A percentile compares a stretch with the other conserved stretches of the same genome.
phyloP scores from a whole-genome alignment of 2,329 filamentous ascomycete species.

The Allantophomopsis lycopodina region DNA sequence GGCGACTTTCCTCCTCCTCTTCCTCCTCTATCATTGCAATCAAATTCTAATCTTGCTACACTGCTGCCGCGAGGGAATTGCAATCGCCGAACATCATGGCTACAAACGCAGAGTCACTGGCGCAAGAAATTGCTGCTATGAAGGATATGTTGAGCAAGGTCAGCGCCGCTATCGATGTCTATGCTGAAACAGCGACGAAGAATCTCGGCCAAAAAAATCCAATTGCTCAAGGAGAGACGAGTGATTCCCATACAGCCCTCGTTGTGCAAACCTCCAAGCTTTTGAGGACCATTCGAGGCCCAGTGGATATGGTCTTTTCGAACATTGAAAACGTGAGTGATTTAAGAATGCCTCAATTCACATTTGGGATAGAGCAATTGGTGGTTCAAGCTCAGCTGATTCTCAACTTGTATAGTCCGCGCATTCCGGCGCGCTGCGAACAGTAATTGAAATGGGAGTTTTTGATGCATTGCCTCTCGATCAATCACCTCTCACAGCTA shows the following conservation, averaged over 20 bases:
- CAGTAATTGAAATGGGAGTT: constrained; percentile 11
- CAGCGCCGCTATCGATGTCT: constrained; percentile 5
- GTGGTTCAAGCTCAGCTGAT: background rate
- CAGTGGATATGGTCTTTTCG: constrained; percentile 8
- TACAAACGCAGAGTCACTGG: constrained; percentile 3
- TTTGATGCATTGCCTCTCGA: constrained; percentile 10
- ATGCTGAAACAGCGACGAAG: constrained; percentile 4
- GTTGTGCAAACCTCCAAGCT: constrained; percentile 6
- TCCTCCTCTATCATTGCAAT: background rate
- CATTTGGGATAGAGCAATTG: background rate
- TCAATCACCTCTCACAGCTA: constrained; percentile 7
- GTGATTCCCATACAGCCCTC: constrained; percentile 5
- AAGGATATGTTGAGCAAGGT: constrained; percentile 5
- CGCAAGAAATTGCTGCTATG: constrained; percentile 7
- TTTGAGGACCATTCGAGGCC: constrained; percentile 8
- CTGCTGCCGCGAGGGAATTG: background rate
- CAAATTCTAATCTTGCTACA: background rate
- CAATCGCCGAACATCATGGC: background rate
- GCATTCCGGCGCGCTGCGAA: constrained; percentile 5
- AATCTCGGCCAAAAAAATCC: constrained; percentile 3
- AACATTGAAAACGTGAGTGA: constrained; percentile 10
- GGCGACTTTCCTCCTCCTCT: background rate
- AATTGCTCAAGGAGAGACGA: constrained; percentile 3
- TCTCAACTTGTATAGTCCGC: constrained; percentile 3
- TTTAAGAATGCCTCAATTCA: background rate